phyloP scores from a whole-genome alignment of 768 basidiomycete species.

The Suillus luteus region DNA sequence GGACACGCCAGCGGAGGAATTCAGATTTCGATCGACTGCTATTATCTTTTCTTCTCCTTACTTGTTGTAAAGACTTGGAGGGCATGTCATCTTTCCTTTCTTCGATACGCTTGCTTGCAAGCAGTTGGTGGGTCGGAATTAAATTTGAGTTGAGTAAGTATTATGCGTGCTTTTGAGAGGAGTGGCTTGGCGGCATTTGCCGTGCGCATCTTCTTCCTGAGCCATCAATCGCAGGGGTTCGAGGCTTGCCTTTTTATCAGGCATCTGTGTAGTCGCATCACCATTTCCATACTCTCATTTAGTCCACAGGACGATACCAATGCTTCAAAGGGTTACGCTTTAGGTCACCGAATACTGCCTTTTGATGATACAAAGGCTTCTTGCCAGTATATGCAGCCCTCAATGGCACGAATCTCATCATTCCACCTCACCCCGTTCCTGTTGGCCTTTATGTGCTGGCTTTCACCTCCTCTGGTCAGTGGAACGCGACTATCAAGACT shows the following conservation, averaged over 20 bases:
- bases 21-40: not conserved
- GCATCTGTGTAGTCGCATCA: too few relatives aligned
- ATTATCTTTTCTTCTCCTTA: not conserved
- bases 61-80: not conserved
- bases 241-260: too few relatives aligned
- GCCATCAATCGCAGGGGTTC: too few relatives aligned
- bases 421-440: not conserved
- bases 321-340: not conserved
- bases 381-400: not conserved
- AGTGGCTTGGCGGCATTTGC: not conserved
- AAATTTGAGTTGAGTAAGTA: not conserved
- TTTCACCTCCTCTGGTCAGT: not conserved
- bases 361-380: too few relatives aligned
- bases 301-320: not conserved
- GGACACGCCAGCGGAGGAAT: not conserved
- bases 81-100: not conserved
- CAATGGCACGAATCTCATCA: not conserved
- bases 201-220: not conserved
- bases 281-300: too few relatives aligned
- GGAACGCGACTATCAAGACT: not conserved
- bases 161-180: not conserved
- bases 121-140: not conserved
- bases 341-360: not conserved
- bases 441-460: not conserved
- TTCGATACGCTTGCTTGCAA: not conserved